Evolutionary conservation across 1,139 yeast genomes (phyloP), one percentile per base, ranked within the genome.

Genomic region (Yamadazyma diospyri): DNA sequence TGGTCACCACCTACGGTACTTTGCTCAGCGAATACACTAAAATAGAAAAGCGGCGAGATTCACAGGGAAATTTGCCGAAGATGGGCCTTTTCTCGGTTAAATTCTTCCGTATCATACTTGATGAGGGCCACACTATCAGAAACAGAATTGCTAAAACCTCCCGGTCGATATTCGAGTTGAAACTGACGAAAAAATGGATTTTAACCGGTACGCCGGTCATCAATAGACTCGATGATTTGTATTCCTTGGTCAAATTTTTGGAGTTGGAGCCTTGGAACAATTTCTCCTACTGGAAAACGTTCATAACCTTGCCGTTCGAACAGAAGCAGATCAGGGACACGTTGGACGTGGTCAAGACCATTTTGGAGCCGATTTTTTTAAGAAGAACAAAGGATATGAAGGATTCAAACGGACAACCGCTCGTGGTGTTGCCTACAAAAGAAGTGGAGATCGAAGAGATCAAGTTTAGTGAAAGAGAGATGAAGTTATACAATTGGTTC

Each of bases 141-240:
- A 89, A 89, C 53, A 68, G 94, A 46, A 64, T 72, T 30, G 82
- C 95, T 1, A 81, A 81, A 41, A 83, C 95, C 0, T 80, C 97
- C 0, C 81, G 80, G 47, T 85, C 97, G 0, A 72, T 89, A 8
- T 78, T 76, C 54, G 82, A 76, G 24, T 53, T 92, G 15, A 52
- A 62, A 10, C 78, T 86, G 49, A 68, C 69, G 26, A 67, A 94
- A 32, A 78, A 77, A 42, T 92, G 98, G 98, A 72, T 83, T 2
- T 62, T 92, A 28, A 88, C 97, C 0, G 98, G 98, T 10, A 92
- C 98, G 0, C 97, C 98, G 0, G 86, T 92, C 30, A 84, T 89
- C 31, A 92, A 92, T 55, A 64, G 89, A 40, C 65, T 92, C 6
- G 96, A 92, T 53, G 98, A 92, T 56, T 60, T 92, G 32, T 92